These are phyloP conservation scores for Hemerocallis citrina DNA, from an alignment of 106 monocot species.

Conservation along the genomic window DNA sequence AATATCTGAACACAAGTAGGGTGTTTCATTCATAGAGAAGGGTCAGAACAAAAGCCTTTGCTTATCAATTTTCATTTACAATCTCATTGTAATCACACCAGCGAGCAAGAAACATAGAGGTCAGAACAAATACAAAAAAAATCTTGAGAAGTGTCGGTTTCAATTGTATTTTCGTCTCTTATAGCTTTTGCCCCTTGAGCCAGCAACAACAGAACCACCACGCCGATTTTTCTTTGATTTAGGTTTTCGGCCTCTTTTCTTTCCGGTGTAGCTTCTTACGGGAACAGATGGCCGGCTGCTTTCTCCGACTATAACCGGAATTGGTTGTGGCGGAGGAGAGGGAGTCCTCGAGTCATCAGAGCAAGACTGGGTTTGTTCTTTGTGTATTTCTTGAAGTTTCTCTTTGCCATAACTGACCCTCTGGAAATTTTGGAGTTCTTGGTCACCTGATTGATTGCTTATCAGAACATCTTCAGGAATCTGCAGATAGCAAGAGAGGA, in stretches of 20 bases:
- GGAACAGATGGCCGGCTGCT: constrained; percentile 6
- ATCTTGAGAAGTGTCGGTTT: no score
- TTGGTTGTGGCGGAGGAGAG: constrained; percentile 9
- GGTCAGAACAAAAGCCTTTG: no score
- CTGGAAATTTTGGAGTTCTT: constrained; percentile 47
- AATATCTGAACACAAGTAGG: no score
- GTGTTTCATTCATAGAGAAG: no score
- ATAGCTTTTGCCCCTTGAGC: constrained; percentile 13
- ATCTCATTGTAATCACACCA: no score
- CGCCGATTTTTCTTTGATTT: constrained; percentile 48
- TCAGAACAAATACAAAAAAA: no score
- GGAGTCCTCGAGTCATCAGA: constrained; percentile 32
- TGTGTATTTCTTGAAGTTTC: constrained; percentile 7
- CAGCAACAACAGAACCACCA: constrained; percentile 1
- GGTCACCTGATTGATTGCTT: constrained; percentile 37
- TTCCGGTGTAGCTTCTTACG: constrained; percentile 25
- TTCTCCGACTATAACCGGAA: constrained; percentile 17
- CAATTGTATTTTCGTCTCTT: constrained; percentile 7
- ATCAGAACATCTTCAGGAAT: constrained; percentile 54
- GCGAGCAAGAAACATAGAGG: no score
- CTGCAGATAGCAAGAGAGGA: constrained; percentile 16
- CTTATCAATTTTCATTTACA: no score
- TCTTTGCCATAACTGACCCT: constrained; percentile 16
- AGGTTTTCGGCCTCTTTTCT: constrained; percentile 33
- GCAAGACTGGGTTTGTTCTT: constrained; percentile 30